A percentile compares a stretch with the other conserved stretches of the same genome.
Evolutionary conservation across 2,329 filamentous ascomycete genomes (phyloP).

Genomic region (Ceratocystiopsis brevicomis): DNA sequence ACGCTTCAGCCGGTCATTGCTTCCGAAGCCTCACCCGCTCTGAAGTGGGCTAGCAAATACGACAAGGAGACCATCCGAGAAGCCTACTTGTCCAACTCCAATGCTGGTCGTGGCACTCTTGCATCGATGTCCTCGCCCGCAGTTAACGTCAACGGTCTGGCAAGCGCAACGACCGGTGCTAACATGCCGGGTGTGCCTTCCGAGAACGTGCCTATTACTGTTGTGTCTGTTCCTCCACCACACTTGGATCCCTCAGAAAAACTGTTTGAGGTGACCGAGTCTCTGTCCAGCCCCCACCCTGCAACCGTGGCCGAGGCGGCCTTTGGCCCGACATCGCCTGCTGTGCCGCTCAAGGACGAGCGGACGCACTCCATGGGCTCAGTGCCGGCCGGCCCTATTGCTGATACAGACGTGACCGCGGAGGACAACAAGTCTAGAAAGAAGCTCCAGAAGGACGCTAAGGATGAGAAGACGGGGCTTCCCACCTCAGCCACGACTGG

Average conservation of each 20-base stretch:
- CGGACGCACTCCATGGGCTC: not conserved
- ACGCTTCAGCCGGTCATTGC: conserved; percentile 72
- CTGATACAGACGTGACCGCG: conserved; percentile 12
- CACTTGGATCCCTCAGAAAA: conserved; percentile 17
- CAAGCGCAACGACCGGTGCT: too few species aligned
- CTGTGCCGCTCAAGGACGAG: conserved; percentile 20
- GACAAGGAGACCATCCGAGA: conserved; percentile 75
- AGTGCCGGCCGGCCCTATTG: too few species aligned
- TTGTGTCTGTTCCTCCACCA: not conserved
- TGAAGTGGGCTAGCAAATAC: conserved; percentile 95
- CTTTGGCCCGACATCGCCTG: conserved; percentile 12
- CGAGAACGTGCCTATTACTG: too few species aligned
- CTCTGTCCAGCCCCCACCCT: conserved; percentile 18
- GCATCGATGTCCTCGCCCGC: conserved; percentile 4
- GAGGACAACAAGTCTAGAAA: conserved; percentile 22
- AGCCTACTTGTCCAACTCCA: conserved; percentile 61
- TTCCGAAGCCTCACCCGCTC: conserved; percentile 73
- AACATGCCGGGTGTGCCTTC: too few species aligned
- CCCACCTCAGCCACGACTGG: not conserved
- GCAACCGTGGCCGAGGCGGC: conserved; percentile 8
- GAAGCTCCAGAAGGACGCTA: conserved; percentile 36
- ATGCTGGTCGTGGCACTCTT: conserved; percentile 44
- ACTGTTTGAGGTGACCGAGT: conserved; percentile 13
- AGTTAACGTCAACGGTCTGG: conserved; percentile 4
- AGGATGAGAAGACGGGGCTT: conserved; percentile 12